Conservation (phyloP, 441 rosid genomes). For the Populus tomentosa region DNA sequence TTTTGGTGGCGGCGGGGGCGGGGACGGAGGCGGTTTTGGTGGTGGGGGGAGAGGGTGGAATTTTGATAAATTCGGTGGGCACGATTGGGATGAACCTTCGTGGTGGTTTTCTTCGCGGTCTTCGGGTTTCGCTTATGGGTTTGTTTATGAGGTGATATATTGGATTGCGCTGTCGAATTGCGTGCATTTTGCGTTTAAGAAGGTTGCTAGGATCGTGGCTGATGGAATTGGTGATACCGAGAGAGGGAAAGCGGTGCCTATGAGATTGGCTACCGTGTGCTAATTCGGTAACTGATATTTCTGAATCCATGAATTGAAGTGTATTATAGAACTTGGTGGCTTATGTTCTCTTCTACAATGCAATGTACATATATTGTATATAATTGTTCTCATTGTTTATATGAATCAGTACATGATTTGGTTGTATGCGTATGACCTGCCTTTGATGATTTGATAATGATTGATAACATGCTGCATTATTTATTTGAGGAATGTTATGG, state of each 20-base stretch:
- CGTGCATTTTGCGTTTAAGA: constrained; percentile 78
- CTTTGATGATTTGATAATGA: neutral
- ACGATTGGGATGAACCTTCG: constrained; percentile 64
- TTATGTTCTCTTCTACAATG: neutral
- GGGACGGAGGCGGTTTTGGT: constrained; percentile 39
- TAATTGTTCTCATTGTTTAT: neutral
- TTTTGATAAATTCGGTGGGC: constrained; percentile 46
- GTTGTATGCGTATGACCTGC: neutral
- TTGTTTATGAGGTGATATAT: constrained; percentile 78
- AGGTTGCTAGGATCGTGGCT: constrained; percentile 40
- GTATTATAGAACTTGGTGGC: neutral
- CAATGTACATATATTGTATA: neutral
- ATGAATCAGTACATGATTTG: neutral
- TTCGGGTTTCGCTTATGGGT: constrained; percentile 57
- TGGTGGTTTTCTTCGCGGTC: constrained; percentile 32
- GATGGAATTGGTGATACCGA: constrained; percentile 31
- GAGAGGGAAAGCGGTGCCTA: constrained; percentile 50
- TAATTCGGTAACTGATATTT: constrained; percentile 24
- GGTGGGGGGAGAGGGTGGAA: constrained; percentile 67
- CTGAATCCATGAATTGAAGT: neutral
- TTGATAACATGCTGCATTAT: neutral
- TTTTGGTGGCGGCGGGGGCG: constrained; percentile 48
- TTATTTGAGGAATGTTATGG: neutral
- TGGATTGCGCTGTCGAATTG: constrained; percentile 91
- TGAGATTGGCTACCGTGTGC: constrained; percentile 44